These are phyloP conservation scores for Pittosporum tobira DNA, from an alignment of 129 eudicot genomes.

Conservation along the genomic window DNA sequence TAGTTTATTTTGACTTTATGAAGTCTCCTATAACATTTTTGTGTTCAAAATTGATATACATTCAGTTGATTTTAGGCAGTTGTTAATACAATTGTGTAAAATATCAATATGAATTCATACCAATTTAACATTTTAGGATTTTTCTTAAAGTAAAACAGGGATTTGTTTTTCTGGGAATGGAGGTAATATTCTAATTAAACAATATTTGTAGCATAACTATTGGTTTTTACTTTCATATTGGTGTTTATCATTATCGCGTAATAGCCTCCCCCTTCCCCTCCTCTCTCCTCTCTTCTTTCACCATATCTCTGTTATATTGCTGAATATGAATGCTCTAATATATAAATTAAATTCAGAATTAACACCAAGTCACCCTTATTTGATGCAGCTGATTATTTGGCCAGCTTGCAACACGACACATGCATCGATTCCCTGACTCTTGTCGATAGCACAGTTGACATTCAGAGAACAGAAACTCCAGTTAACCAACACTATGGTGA, in stretches of 20 bases:
- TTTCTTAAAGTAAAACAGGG: no score
- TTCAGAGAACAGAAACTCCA: conserved; percentile 3
- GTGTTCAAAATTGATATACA: no score
- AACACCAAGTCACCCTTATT: conserved; percentile 7
- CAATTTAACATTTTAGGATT: no score
- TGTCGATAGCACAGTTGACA: not conserved
- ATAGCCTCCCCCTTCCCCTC: not conserved
- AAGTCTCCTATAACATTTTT: no score
- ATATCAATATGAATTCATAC: no score
- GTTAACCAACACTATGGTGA: not conserved
- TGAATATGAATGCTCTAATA: not conserved
- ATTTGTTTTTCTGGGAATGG: no score
- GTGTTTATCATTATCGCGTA: not conserved
- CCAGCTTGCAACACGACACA: not conserved
- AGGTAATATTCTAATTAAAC: not conserved
- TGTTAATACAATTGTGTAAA: no score
- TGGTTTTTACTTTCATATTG: not conserved
- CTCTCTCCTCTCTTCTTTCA: no score
- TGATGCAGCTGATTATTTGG: conserved; percentile 7
- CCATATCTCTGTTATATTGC: not conserved
- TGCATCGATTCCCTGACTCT: not conserved
- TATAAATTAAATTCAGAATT: conserved; percentile 12
- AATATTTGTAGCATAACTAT: not conserved
- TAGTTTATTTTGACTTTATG: no score
- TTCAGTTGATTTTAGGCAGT: no score